Conservation (phyloP, 2,329 filamentous ascomycete genomes). For the Fusarium keratoplasticum region DNA sequence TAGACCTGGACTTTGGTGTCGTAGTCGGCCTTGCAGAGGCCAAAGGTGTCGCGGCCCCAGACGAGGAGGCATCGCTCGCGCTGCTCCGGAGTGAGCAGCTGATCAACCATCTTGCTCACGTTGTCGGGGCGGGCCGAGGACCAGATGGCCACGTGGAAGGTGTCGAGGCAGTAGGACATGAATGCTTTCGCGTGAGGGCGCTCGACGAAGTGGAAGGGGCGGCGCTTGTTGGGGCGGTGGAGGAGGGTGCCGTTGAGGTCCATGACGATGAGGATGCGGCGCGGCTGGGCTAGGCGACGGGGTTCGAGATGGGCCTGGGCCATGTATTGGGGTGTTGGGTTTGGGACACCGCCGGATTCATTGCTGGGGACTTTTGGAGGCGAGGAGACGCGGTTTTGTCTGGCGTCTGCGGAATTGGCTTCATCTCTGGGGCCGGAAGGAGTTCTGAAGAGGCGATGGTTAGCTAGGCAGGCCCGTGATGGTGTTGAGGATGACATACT, state of each 20-base stretch:
- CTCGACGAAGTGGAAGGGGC: slow-evolving; percentile 65
- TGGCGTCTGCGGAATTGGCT: neutral
- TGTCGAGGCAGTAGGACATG: slow-evolving; percentile 77
- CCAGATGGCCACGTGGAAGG: slow-evolving; percentile 89
- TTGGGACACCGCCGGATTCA: slow-evolving; percentile 69
- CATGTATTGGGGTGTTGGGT: slow-evolving; percentile 72
- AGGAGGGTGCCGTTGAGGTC: slow-evolving; percentile 95
- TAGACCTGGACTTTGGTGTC: slow-evolving; percentile 83
- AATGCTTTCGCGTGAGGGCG: slow-evolving; percentile 78
- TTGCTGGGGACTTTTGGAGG: slow-evolving; percentile 45
- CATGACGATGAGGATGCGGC: slow-evolving; percentile 82
- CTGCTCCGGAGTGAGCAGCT: slow-evolving; percentile 70
- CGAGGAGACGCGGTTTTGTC: slow-evolving; percentile 7
- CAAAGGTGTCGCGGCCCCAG: slow-evolving; percentile 84
- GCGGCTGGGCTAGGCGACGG: slow-evolving; percentile 57
- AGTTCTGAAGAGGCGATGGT: neutral
- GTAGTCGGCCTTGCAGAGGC: slow-evolving; percentile 74
- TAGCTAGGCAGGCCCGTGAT: slow-evolving; percentile 4
- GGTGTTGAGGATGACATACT: neutral
- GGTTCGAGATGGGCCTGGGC: slow-evolving; percentile 60
- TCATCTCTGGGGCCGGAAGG: slow-evolving; percentile 12
- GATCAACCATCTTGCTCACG: slow-evolving; percentile 73
- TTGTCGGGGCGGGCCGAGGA: slow-evolving; percentile 84
- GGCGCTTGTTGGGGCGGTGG: slow-evolving; percentile 68
- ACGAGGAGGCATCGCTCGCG: slow-evolving; percentile 70